Evolutionary conservation across 2,329 filamentous ascomycete genomes (phyloP).

Genomic region (Xylaria sp.): DNA sequence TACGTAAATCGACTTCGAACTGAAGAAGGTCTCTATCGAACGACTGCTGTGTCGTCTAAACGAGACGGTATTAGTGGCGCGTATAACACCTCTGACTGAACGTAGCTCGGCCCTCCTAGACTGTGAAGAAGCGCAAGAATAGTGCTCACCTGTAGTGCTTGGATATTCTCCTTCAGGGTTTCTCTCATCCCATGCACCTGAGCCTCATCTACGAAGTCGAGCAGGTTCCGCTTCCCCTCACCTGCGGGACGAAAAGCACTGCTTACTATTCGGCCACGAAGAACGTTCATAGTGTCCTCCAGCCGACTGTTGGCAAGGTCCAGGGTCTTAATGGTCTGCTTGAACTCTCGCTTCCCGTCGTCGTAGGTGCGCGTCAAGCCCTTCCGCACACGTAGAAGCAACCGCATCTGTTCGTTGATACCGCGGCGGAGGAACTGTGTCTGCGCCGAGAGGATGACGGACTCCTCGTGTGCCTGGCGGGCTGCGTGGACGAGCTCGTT

Average conservation of each 20-base stretch:
- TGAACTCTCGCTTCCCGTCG: slow-evolving; percentile 68
- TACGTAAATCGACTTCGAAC: slow-evolving; percentile 79
- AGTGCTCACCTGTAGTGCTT: slow-evolving; percentile 70
- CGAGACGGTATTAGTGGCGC: slow-evolving; percentile 34
- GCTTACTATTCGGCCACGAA: slow-evolving; percentile 73
- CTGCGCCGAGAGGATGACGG: slow-evolving; percentile 76
- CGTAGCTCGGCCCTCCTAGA: background rate
- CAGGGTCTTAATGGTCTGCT: slow-evolving; percentile 70
- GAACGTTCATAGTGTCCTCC: slow-evolving; percentile 72
- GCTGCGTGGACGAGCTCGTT: slow-evolving; percentile 86
- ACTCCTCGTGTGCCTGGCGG: slow-evolving; percentile 80
- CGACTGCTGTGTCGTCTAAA: slow-evolving; percentile 71
- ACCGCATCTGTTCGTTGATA: slow-evolving; percentile 65
- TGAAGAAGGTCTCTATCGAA: slow-evolving; percentile 80
- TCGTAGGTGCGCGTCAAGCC: slow-evolving; percentile 67
- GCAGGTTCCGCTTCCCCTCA: slow-evolving; percentile 70
- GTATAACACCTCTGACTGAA: background rate
- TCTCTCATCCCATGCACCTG: slow-evolving; percentile 74
- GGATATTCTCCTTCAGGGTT: slow-evolving; percentile 76
- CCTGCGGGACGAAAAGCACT: slow-evolving; percentile 68
- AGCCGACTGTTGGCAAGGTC: slow-evolving; percentile 74
- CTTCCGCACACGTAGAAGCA: slow-evolving; percentile 63
- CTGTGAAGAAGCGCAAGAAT: background rate
- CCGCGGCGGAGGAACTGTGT: slow-evolving; percentile 74
- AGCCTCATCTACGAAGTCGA: slow-evolving; percentile 81